These are phyloP conservation scores for Diaporthe amygdali DNA, from an alignment of 2,329 filamentous ascomycete species.

Conservation along the genomic window DNA sequence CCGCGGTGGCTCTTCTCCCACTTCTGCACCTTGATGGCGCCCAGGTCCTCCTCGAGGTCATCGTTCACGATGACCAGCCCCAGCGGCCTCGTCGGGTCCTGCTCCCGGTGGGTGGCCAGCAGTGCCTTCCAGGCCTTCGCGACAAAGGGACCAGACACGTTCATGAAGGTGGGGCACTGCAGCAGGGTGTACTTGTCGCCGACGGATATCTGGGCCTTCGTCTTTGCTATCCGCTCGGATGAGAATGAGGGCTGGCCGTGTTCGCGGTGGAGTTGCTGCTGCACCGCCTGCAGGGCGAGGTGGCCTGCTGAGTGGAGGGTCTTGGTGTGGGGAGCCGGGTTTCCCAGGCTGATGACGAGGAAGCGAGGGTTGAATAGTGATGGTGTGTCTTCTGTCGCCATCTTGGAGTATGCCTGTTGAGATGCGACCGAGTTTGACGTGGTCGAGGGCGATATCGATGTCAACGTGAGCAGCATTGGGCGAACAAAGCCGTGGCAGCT, in stretches of 20 bases:
- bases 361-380: conserved; percentile 52
- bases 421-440: not conserved
- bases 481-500: not conserved
- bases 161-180: conserved; percentile 83
- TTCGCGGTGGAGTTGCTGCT: conserved; percentile 47
- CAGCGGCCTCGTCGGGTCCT: conserved; percentile 30
- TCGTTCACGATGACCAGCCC: conserved; percentile 84
- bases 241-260: conserved; percentile 54
- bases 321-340: conserved; percentile 74
- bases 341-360: conserved; percentile 87
- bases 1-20: conserved; percentile 71
- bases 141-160: conserved; percentile 77
- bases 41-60: conserved; percentile 78
- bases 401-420: not conserved
- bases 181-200: conserved; percentile 68
- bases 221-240: conserved; percentile 50
- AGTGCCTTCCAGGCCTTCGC: conserved; percentile 68
- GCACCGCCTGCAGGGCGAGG: conserved; percentile 69
- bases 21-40: conserved; percentile 67
- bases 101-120: conserved; percentile 39
- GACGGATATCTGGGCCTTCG: conserved; percentile 54
- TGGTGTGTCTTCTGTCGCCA: conserved; percentile 12
- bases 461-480: not conserved
- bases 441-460: not conserved
- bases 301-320: conserved; percentile 91